These are phyloP conservation scores for Xylariaceae sp. DNA, from an alignment of 2,329 filamentous ascomycete species.

Conservation along the genomic window DNA sequence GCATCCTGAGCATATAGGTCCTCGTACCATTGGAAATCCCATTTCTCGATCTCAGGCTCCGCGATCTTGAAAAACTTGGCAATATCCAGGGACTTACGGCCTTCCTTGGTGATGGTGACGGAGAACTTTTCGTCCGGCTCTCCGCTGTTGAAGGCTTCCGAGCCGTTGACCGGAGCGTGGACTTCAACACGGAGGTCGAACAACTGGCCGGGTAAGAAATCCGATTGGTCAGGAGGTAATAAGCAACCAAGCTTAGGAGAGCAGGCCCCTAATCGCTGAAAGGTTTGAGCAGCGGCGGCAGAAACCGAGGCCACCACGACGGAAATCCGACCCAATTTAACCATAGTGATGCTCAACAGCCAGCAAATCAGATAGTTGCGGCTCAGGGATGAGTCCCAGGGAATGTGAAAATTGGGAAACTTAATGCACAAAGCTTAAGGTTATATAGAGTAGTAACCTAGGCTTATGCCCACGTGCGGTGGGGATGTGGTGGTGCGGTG, in stretches of 20 bases:
- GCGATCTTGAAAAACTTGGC: slow-evolving; percentile 69
- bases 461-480: neutral
- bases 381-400: neutral
- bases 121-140: slow-evolving; percentile 75
- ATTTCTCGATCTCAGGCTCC: slow-evolving; percentile 75
- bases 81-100: slow-evolving; percentile 54
- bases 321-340: slow-evolving; percentile 40
- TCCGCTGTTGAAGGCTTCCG: slow-evolving; percentile 71
- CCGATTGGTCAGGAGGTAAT: slow-evolving; percentile 66
- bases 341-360: slow-evolving; percentile 37
- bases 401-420: neutral
- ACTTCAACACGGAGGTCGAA: slow-evolving; percentile 85
- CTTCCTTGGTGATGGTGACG: slow-evolving; percentile 71
- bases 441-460: slow-evolving; percentile 19
- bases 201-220: slow-evolving; percentile 81
- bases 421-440: neutral
- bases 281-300: slow-evolving; percentile 57
- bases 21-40: slow-evolving; percentile 85
- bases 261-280: slow-evolving; percentile 61
- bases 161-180: slow-evolving; percentile 79
- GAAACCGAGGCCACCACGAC: slow-evolving; percentile 42
- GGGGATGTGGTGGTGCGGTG: slow-evolving; percentile 7
- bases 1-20: slow-evolving; percentile 79
- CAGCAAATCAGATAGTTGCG: neutral
- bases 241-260: slow-evolving; percentile 59